Conservation (phyloP, 2,329 filamentous ascomycete species). For the Beauveria sp. region DNA sequence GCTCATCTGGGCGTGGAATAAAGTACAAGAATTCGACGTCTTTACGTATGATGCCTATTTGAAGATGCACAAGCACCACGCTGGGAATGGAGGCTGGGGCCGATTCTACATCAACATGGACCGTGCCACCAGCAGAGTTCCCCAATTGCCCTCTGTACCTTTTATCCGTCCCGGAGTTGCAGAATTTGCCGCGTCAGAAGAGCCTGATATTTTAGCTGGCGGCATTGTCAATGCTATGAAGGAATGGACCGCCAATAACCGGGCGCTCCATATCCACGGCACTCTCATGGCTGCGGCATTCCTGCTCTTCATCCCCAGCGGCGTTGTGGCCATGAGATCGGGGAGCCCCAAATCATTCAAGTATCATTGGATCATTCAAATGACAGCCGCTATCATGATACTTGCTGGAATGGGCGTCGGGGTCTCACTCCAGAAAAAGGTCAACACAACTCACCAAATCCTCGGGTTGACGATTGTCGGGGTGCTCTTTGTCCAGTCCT, state of each 20-base stretch:
- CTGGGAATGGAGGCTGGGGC: constrained; percentile 13
- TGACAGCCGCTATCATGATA: not conserved
- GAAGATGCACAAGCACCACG: constrained; percentile 12
- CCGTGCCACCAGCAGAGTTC: constrained; percentile 11
- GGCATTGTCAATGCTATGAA: not conserved
- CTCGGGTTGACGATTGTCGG: constrained; percentile 11
- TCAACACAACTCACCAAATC: constrained; percentile 13
- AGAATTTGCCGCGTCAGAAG: constrained; percentile 10
- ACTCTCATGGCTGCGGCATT: constrained; percentile 15
- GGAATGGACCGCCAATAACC: constrained; percentile 1
- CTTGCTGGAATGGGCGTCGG: not conserved
- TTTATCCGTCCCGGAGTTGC: constrained; percentile 6
- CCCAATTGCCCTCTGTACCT: constrained; percentile 9
- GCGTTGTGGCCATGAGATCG: constrained; percentile 15
- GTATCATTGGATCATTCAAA: constrained; percentile 16
- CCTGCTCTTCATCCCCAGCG: constrained; percentile 13
- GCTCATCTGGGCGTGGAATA: constrained; percentile 21
- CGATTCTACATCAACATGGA: constrained; percentile 16
- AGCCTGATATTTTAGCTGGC: not conserved
- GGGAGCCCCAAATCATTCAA: constrained; percentile 13
- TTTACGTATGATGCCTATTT: constrained; percentile 13
- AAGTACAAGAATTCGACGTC: constrained; percentile 15
- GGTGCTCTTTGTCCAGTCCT: constrained; percentile 11
- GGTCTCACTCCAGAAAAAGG: not conserved
- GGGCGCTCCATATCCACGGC: constrained; percentile 12